These are phyloP conservation scores for Apiotrichum montevideense DNA, from an alignment of 1,284 basidiomycete species.

Conservation along the genomic window DNA sequence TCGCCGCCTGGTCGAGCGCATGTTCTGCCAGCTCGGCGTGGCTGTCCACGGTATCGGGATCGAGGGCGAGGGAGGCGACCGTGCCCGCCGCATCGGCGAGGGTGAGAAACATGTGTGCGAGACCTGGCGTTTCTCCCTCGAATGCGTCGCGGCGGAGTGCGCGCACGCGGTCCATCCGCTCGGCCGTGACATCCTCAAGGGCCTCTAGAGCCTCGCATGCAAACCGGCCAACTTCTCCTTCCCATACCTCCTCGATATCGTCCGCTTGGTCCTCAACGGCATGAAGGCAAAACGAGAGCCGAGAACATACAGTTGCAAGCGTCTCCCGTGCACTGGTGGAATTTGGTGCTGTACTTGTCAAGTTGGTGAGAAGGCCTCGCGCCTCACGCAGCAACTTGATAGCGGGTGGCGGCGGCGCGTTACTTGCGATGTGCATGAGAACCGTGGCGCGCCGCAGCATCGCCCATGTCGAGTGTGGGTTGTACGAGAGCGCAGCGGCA, in stretches of 20 bases:
- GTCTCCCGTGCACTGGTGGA: conserved; percentile 25
- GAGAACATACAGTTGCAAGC: conserved; percentile 26
- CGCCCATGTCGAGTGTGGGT: conserved; percentile 25
- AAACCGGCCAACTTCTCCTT: conserved; percentile 29
- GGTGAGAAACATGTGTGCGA: conserved; percentile 39
- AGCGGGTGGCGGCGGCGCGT: conserved; percentile 28
- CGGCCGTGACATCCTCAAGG: conserved; percentile 41
- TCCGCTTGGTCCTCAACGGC: conserved; percentile 20
- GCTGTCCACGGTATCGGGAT: conserved; percentile 24
- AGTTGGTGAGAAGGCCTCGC: conserved; percentile 16
- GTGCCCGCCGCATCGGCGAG: conserved; percentile 32
- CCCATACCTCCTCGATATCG: conserved; percentile 26
- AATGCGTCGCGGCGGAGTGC: conserved; percentile 22
- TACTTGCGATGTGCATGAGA: conserved; percentile 33
- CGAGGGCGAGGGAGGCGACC: conserved; percentile 29
- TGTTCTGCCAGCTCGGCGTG: conserved; percentile 42
- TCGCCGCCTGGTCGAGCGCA: conserved; percentile 44
- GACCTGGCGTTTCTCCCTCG: conserved; percentile 28
- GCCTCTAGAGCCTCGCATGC: conserved; percentile 35
- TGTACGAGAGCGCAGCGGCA: conserved; percentile 24
- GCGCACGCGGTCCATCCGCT: conserved; percentile 38
- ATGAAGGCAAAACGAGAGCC: conserved; percentile 24
- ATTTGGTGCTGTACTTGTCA: conserved; percentile 23
- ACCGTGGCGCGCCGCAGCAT: conserved; percentile 35
- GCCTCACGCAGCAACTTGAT: conserved; percentile 30